Base-by-base conservation (phyloP, 163 green algal genomes). In the Coccomyxa subellipsoidea region DNA sequence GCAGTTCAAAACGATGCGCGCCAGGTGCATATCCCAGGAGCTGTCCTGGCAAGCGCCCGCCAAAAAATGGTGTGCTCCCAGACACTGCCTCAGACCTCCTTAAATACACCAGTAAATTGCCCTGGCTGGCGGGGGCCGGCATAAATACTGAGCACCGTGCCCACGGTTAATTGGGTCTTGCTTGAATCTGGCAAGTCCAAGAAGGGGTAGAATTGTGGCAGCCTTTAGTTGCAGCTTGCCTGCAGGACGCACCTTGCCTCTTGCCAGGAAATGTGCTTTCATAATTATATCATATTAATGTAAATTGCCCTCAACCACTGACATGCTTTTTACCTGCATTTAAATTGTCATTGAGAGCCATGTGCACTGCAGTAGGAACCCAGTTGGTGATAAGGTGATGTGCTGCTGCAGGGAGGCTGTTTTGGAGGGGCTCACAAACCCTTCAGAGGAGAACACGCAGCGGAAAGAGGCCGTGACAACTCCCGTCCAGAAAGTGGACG, bases 11-110 rank as follows among this genome's bases (percentile, higher is more conserved):
- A 84, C 94, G 76, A 98, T 99, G 96, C 91, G 94, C 25, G 75
- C 90, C 77, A 91, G 89, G 75, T 96, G 93, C 92, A 99, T 99
- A 88, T 84, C 59, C 35, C 95, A 98, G 87, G 90, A 91, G 54
- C 89, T 98, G 69, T 94, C 88, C 29, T 98, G 95, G 95, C 76
- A 87, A 21, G 88, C 94, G 84, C 96, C 96, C 23, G 96, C 96
- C 47, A 59, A 59, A 18, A 59, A 59, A 18, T 59, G 47, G 47
- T 59, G 47, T 18, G 47, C 23, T 18, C 47, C 1, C 47, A 59
- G 15, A 59, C 23, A 12, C 47, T 18, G 21, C 47, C 23, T 12
- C 47, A 18, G 15, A 59, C 47, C 23, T 59, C 47, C 47, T 27
- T 7, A 12, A 18, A 8, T 59, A 18, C 47, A n/a, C n/a, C n/a